phyloP scores from a whole-genome alignment of 176 grass and related monocot genomes.

The Pontederia paniculata region DNA sequence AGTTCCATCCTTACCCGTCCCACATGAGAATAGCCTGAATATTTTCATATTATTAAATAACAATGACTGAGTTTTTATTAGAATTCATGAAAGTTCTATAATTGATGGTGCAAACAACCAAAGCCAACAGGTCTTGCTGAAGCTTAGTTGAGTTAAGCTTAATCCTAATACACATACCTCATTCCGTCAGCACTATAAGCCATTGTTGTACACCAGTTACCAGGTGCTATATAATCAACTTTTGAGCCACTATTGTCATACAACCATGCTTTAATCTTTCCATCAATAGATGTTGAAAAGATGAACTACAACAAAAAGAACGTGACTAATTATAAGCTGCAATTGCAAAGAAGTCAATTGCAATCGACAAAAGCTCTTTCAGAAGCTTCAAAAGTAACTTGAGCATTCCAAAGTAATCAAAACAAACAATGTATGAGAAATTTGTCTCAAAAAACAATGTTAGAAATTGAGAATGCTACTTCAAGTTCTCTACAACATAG shows the following conservation, averaged over 20 bases:
- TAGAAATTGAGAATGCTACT: neutral
- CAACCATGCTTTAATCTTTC: slow-evolving; percentile 25
- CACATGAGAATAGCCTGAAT: slow-evolving; percentile 26
- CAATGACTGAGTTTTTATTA: neutral
- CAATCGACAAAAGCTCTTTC: neutral
- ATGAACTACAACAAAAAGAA: slow-evolving; percentile 15
- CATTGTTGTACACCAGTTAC: slow-evolving; percentile 17
- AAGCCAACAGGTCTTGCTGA: neutral
- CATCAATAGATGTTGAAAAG: slow-evolving; percentile 20
- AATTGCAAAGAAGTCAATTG: neutral
- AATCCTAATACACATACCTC: slow-evolving; percentile 7
- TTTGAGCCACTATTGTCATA: slow-evolving; percentile 21
- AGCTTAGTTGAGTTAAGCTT: neutral
- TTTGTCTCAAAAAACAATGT: too few species aligned
- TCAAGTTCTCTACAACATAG: neutral
- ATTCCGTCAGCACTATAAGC: slow-evolving; percentile 16
- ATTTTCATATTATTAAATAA: neutral
- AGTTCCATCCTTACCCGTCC: slow-evolving; percentile 16
- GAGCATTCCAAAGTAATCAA: too few species aligned
- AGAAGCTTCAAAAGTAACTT: too few species aligned
- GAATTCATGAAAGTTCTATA: neutral
- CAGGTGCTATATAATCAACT: slow-evolving; percentile 20
- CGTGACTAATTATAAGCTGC: neutral
- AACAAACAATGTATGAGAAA: neutral
- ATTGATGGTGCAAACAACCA: neutral